Percentiles rank a stretch among this genome's conserved stretches.
These are phyloP conservation scores for Populus ilicifolia DNA, from an alignment of 345 rosid species.

Conservation along the genomic window DNA sequence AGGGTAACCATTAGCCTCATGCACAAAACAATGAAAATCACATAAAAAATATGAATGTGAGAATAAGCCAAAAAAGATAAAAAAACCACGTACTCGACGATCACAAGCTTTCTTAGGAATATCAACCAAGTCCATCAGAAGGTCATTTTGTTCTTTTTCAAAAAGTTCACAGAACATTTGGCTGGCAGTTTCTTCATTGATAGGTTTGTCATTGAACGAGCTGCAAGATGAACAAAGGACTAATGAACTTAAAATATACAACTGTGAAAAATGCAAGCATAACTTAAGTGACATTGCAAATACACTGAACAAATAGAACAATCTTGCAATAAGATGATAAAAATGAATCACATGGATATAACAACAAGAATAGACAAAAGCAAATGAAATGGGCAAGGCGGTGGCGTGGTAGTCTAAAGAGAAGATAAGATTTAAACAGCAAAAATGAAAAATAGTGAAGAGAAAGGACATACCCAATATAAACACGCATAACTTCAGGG, in stretches of 20 bases:
- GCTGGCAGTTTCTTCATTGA: slow-evolving; percentile 61
- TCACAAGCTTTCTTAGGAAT: slow-evolving; percentile 30
- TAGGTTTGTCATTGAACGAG: slow-evolving; percentile 92
- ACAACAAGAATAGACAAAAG: background rate
- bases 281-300: background rate
- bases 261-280: background rate
- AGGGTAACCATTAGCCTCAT: background rate
- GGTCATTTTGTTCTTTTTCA: slow-evolving; percentile 26
- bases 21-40: background rate
- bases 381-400: background rate
- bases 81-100: slow-evolving; percentile 16
- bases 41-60: background rate
- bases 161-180: slow-evolving; percentile 36
- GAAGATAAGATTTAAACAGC: background rate
- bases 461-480: slow-evolving; percentile 19
- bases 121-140: slow-evolving; percentile 24
- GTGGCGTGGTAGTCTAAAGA: background rate
- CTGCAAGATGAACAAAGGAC: slow-evolving; percentile 38
- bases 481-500: slow-evolving; percentile 24
- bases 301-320: no score
- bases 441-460: background rate
- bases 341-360: background rate
- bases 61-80: background rate
- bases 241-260: background rate
- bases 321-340: no score